Evolutionary conservation across 2,329 filamentous ascomycete species (phyloP).

Genomic region (Cladosporium sp.): DNA sequence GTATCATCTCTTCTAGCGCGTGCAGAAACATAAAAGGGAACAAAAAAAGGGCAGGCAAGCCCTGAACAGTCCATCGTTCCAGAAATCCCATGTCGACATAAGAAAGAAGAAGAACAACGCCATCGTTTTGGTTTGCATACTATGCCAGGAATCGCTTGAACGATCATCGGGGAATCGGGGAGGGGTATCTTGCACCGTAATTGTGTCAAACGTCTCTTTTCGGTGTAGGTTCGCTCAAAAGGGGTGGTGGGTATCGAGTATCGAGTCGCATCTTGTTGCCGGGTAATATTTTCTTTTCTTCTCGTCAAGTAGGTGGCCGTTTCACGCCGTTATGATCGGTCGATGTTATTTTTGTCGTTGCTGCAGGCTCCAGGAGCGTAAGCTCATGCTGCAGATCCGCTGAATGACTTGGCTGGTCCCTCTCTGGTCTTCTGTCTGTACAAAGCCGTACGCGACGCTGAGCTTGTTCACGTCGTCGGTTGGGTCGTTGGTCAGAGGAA

Average conservation of each 20-base stretch:
- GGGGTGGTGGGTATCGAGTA: background rate
- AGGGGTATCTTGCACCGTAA: background rate
- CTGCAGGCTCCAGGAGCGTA: constrained; percentile 41
- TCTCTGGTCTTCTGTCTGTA: constrained; percentile 47
- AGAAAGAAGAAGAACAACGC: background rate
- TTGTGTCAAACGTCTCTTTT: background rate
- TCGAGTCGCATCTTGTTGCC: background rate
- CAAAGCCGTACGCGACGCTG: constrained; percentile 50
- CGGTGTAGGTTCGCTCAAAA: background rate
- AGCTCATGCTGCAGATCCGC: constrained; percentile 51
- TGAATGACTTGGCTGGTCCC: constrained; percentile 51
- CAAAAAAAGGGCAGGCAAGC: background rate
- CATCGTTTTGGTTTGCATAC: background rate
- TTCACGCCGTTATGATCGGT: background rate
- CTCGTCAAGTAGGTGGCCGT: background rate
- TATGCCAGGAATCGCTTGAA: constrained; percentile 6
- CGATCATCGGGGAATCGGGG: background rate
- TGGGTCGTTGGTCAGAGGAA: constrained; percentile 34
- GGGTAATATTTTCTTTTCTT: background rate
- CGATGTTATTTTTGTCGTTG: background rate
- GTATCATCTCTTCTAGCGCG: constrained; percentile 5
- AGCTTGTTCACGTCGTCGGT: constrained; percentile 47
- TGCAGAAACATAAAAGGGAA: background rate
- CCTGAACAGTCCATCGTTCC: background rate
- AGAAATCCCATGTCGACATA: background rate